Evolutionary conservation across 495 filamentous ascomycete genomes (phyloP).

Genomic region (Lasiosphaeria ovina): DNA sequence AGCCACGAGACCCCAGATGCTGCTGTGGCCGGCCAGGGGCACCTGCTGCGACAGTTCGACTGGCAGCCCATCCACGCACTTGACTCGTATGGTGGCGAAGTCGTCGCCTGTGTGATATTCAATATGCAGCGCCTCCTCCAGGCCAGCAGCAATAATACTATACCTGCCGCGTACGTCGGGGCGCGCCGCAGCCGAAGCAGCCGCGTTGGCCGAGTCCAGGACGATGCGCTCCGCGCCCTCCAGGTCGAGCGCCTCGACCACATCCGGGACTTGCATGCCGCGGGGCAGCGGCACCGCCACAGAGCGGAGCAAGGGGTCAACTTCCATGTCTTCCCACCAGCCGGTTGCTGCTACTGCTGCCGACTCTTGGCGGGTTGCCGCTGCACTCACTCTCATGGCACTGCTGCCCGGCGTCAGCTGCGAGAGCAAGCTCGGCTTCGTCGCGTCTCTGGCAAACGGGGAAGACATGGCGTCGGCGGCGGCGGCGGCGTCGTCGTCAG

Average conservation of each 20-base stretch:
- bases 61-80: slow-evolving; percentile 2
- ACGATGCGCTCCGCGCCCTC: slow-evolving; percentile 46
- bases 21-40: slow-evolving; percentile 34
- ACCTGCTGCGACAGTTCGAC: slow-evolving; percentile 26
- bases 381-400: too few relatives aligned
- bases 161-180: slow-evolving; percentile 57
- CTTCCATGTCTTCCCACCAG: slow-evolving; percentile 32
- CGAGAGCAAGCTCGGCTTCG: slow-evolving; percentile 27
- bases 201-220: slow-evolving; percentile 54
- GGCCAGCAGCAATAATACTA: slow-evolving; percentile 65
- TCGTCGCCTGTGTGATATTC: slow-evolving; percentile 51
- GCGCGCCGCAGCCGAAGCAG: slow-evolving; percentile 30
- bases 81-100: slow-evolving; percentile 31
- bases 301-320: slow-evolving; percentile 25
- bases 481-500: slow-evolving; percentile 14
- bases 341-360: background rate
- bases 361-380: too few relatives aligned
- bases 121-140: slow-evolving; percentile 49
- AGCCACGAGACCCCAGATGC: slow-evolving; percentile 57
- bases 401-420: slow-evolving; percentile 1
- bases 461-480: background rate
- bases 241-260: slow-evolving; percentile 47
- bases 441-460: slow-evolving; percentile 24
- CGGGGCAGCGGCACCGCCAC: slow-evolving; percentile 33
- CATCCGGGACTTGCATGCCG: slow-evolving; percentile 42